Base-by-base conservation (phyloP, 139 green algal species). In the Chlamydomonas schloesseri region DNA sequence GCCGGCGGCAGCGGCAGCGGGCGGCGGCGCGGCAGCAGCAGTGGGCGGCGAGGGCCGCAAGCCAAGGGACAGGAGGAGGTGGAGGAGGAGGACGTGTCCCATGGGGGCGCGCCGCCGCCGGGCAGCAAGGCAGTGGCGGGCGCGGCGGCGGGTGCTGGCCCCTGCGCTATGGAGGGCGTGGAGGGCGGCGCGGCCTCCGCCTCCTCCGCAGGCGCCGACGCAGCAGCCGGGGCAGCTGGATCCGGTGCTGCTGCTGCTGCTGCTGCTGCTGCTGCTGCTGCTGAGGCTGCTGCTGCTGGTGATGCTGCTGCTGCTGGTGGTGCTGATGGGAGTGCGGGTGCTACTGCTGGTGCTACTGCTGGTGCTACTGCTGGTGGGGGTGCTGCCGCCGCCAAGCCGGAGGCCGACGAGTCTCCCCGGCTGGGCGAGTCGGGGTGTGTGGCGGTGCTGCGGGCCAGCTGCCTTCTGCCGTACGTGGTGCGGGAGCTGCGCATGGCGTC, bases 401-500 rank as follows among this genome's bases (percentile, higher is more conserved):
- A 21, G 31, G 47, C 42, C 6, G 76, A 73, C 21, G 20, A 53
- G 21, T 65, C 74, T 65, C 46, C 64, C 1, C 46, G 28, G 64
- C 58, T 81, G 31, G 77, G 70, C 11, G 53, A 4, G 55, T 2
- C 17, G 55, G 69, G 46, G 1, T 89, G 78, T 23, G 60, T 64
- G 47, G 70, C 21, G 28, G 60, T 42, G 42, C 18, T 90, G 26
- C 29, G 42, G 14, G 46, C 29, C 20, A 81, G 74, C 11, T 89
- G 84, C 80, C 78, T 91, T 84, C 72, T 91, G 53, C 91, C 91
- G 14, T 88, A 95, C 67, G 67, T 96, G 47, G 57, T 86, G 2
- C 78, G 76, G 14, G 83, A 96, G 83, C 88, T 97, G 69, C 42
- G 28, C 5, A 36, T 73, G 21, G 89, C 91, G 13, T 92, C 93